Percentiles rank a stretch among this genome's conserved stretches.
These are phyloP conservation scores for Speleostelium caveatum DNA, from an alignment of 78 protist species.

Conservation along the genomic window DNA sequence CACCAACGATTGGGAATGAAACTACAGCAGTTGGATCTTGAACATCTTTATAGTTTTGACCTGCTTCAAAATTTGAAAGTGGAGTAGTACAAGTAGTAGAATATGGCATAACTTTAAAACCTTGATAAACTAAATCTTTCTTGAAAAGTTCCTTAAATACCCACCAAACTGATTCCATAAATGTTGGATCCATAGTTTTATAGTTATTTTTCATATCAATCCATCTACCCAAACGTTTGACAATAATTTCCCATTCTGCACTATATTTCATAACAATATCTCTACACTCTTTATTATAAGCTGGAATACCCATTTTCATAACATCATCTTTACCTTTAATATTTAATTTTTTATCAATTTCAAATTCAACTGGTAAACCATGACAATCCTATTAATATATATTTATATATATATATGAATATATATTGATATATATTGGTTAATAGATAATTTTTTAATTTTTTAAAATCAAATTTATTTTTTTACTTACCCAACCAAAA, in stretches of 20 bases:
- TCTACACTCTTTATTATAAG: conserved; percentile 97
- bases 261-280: conserved; percentile 96
- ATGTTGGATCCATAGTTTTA: conserved; percentile 97
- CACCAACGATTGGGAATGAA: conserved; percentile 53
- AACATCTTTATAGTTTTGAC: conserved; percentile 95
- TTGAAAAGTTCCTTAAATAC: conserved; percentile 95
- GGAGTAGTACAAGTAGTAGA: conserved; percentile 98
- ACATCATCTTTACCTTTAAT: conserved; percentile 95
- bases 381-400: conserved; percentile 92
- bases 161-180: conserved; percentile 99
- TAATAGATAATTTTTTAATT: too few species aligned
- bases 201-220: conserved; percentile 99
- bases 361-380: conserved; percentile 99
- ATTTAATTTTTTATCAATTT: conserved; percentile 96
- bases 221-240: conserved; percentile 99
- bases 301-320: conserved; percentile 94
- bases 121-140: conserved; percentile 97
- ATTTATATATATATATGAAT: too few species aligned
- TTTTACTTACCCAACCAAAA: conserved; percentile 98
- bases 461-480: too few species aligned
- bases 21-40: conserved; percentile 93
- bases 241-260: conserved; percentile 94
- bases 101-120: conserved; percentile 99
- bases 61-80: conserved; percentile 99
- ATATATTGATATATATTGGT: too few species aligned